Evolutionary conservation across 139 green algal genomes (phyloP), one percentile per base, ranked within the genome.

Genomic region (Zygnema circumcarinatum): DNA sequence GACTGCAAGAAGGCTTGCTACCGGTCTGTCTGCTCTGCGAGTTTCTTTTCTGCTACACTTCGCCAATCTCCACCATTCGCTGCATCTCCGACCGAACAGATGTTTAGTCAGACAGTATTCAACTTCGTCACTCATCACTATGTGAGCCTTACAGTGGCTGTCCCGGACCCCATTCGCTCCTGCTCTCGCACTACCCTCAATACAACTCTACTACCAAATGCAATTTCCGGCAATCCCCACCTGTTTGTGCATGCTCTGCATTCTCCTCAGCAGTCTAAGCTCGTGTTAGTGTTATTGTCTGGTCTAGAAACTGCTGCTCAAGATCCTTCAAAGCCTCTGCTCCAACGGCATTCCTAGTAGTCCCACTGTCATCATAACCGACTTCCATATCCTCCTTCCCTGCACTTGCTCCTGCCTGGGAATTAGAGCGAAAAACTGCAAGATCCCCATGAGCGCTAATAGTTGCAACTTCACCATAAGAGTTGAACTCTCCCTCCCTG

Each of bases 261-360:
- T 80, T n/a, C 73, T 80, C 73, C 73, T 22, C 73, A 25, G 33
- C 25, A 22, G 31, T 80, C 73, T 80, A n/a, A 22, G 22, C 33
- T 69, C 33, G 31, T 22, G 73, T 80, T 22, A 80, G 22, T 25
- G 22, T 22, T 25, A 25, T 25, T 69, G 73, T 80, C 22, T 80
- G 29, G 22, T 80, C 31, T n/a, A 80, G 73, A 80, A 80, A 80
- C 22, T 25, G 33, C 73, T 80, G 73, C 33, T 80, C 22, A 22
- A 80, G 73, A 25, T 80, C 73, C 73, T 80, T n/a, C 31, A 80
- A n/a, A 25, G 73, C 67, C 73, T 22, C 31, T 80, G 73, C 54
- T n/a, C n/a, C n/a, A n/a, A n/a, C n/a, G n/a, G n/a, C n/a, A n/a
- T n/a, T n/a, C n/a, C n/a, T n/a, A n/a, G n/a, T n/a, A n/a, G n/a